A percentile compares a stretch with the other conserved stretches of the same genome.
Conservation (phyloP, 352 stramenopile genomes). For the Pythium apleroticum region DNA sequence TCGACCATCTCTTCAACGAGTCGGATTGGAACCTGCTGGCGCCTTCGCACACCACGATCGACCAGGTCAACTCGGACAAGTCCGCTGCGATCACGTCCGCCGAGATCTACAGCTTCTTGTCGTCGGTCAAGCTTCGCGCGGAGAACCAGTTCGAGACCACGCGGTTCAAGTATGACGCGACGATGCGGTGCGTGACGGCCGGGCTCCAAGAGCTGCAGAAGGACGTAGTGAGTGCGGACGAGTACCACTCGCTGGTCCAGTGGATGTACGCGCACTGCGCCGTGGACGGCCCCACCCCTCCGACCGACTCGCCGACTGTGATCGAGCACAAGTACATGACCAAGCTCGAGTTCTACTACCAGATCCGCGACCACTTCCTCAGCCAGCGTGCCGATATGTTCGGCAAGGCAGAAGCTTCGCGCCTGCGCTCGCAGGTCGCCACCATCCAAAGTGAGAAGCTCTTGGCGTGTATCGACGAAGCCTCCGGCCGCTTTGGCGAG, state of each 20-base stretch:
- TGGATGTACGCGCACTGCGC: slow-evolving; percentile 44
- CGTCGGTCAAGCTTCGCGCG: slow-evolving; percentile 1
- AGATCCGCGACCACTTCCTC: slow-evolving; percentile 43
- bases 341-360: slow-evolving; percentile 54
- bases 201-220: slow-evolving; percentile 16
- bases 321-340: slow-evolving; percentile 41
- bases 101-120: slow-evolving; percentile 15
- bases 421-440: slow-evolving; percentile 25
- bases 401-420: slow-evolving; percentile 24
- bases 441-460: slow-evolving; percentile 29
- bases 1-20: slow-evolving; percentile 2
- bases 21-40: slow-evolving; percentile 16
- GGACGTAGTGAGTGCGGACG: slow-evolving; percentile 16
- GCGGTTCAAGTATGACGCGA: slow-evolving; percentile 16
- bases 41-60: slow-evolving; percentile 8
- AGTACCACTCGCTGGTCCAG: slow-evolving; percentile 21
- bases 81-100: slow-evolving; percentile 11
- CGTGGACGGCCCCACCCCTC: slow-evolving; percentile 14
- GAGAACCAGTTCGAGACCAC: slow-evolving; percentile 11
- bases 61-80: slow-evolving; percentile 4
- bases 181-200: slow-evolving; percentile 17
- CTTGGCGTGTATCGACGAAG: slow-evolving; percentile 33
- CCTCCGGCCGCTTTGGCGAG: slow-evolving; percentile 28
- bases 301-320: not conserved
- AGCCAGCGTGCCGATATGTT: slow-evolving; percentile 20